Base-by-base conservation (phyloP, 192 early-diverging fungal species). In the Coemansia sp. region DNA sequence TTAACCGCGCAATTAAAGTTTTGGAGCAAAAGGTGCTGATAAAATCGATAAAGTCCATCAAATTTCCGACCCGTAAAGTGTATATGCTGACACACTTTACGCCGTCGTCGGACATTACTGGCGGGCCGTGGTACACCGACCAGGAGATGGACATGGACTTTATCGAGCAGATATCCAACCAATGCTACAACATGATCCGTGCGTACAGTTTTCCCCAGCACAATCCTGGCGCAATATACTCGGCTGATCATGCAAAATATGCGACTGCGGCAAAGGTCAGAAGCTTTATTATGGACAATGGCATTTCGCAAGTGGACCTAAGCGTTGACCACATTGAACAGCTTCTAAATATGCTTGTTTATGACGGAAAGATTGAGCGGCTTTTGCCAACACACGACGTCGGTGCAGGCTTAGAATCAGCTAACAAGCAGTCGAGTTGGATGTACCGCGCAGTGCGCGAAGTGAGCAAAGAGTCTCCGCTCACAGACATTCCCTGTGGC, bases 101-200 rank as follows among this genome's bases (percentile, higher is more conserved):
- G 4, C 94, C 94, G 4, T 93, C 91, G 5, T 83, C 83, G 19
- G 94, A 96, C 51, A 82, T 97, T 22, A 95, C 94, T 12, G 95
- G 95, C 62, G 93, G 94, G 9, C 85, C 90, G 8, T 98, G 91
- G 90, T 98, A 91, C 70, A 93, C 91, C 5, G 93, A 95, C 81
- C 88, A 94, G 57, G 91, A 93, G 63, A 78, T 97, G 66, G 94
- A 96, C 82, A 85, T 84, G 4, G 89, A 93, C 21, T 98, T 97
- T 69, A 94, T 97, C 58, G 88, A 94, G 34, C 85, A 84, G 60
- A 65, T 98, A 21, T 83, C 87, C 26, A 61, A 72, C 2, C 85
- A 86, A 62, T 88, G 86, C 66, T 87, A 90, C 78, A 87, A 89
- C 62, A 90, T 83, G 61, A 92, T 96, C 28, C 72, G 84, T 14